Conservation (phyloP, 78 protist genomes). For the Speleostelium caveatum region DNA sequence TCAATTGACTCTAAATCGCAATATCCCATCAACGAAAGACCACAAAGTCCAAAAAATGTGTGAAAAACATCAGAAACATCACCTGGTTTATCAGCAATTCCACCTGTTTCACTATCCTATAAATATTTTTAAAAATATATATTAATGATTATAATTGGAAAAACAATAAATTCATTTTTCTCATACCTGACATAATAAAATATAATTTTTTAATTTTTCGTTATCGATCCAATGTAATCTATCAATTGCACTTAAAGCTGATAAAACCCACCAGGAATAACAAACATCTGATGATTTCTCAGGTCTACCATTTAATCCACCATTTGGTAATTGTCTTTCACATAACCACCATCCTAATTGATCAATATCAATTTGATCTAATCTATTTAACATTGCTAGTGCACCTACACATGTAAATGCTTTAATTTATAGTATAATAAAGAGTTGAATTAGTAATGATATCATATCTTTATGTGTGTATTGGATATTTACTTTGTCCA, state of each 20-base stretch:
- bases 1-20: constrained; percentile 61
- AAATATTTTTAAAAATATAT: no score
- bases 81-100: constrained; percentile 98
- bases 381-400: constrained; percentile 89
- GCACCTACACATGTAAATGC: constrained; percentile 98
- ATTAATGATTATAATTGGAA: no score
- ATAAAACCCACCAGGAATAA: constrained; percentile 99
- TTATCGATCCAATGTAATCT: constrained; percentile 95
- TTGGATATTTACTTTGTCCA: constrained; percentile 92
- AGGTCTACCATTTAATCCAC: constrained; percentile 99
- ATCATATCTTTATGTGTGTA: neutral
- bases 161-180: constrained; percentile 16
- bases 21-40: constrained; percentile 83
- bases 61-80: constrained; percentile 98
- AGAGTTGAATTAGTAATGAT: neutral
- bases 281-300: constrained; percentile 99
- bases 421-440: no score
- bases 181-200: constrained; percentile 95
- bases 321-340: constrained; percentile 97
- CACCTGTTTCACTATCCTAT: constrained; percentile 98
- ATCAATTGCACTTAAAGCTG: constrained; percentile 89
- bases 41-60: constrained; percentile 99
- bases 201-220: constrained; percentile 87
- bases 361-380: constrained; percentile 87
- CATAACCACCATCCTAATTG: constrained; percentile 98